These are phyloP conservation scores for Cercospora zeina DNA, from an alignment of 2,329 filamentous ascomycete genomes.

Conservation along the genomic window DNA sequence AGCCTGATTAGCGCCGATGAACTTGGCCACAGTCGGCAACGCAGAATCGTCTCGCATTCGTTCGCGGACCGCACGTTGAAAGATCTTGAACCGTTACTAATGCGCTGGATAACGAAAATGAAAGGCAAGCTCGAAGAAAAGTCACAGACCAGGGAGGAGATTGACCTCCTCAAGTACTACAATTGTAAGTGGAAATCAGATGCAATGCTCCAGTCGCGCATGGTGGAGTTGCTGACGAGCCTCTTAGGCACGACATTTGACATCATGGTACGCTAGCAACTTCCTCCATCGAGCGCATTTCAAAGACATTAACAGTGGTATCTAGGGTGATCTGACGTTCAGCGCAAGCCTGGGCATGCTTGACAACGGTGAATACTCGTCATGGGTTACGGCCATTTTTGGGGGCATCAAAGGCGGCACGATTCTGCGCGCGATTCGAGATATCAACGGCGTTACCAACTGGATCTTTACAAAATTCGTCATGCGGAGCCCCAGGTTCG, in stretches of 20 bases:
- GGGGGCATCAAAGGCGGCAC: constrained; percentile 28
- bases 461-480: constrained; percentile 25
- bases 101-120: constrained; percentile 34
- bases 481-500: constrained; percentile 22
- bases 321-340: constrained; percentile 38
- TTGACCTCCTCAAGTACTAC: constrained; percentile 38
- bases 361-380: constrained; percentile 35
- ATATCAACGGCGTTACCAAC: constrained; percentile 16
- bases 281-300: background rate
- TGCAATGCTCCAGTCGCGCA: background rate
- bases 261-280: constrained; percentile 9
- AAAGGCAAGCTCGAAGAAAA: constrained; percentile 21
- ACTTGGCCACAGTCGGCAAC: constrained; percentile 33
- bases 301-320: constrained; percentile 21
- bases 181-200: constrained; percentile 27
- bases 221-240: background rate
- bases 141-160: constrained; percentile 19
- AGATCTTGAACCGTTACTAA: constrained; percentile 38
- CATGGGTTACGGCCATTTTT: constrained; percentile 37
- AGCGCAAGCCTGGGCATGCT: constrained; percentile 37
- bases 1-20: constrained; percentile 33
- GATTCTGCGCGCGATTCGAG: constrained; percentile 21
- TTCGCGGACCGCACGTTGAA: constrained; percentile 38
- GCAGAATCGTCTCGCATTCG: constrained; percentile 33
- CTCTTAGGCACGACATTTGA: constrained; percentile 30